phyloP scores from a whole-genome alignment of 805 yeast species.

The Saccharomycopsis fibuligera region DNA sequence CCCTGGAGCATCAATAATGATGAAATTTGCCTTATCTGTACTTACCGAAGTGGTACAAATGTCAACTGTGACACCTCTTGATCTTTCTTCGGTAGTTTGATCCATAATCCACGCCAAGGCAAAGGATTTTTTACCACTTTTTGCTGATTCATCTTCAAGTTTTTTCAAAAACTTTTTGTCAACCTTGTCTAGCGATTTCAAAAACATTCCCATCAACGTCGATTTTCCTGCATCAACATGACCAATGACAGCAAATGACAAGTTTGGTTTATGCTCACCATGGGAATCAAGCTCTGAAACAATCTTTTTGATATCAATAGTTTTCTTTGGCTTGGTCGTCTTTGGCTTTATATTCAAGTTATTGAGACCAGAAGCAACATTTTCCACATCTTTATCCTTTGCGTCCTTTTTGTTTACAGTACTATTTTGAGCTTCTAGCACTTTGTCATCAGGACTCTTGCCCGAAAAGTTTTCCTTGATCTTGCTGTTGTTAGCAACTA shows the following conservation, averaged over 20 bases:
- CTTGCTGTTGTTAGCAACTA: slow-evolving; percentile 33
- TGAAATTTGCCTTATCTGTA: slow-evolving; percentile 47
- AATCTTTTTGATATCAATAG: slow-evolving; percentile 34
- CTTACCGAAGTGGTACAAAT: slow-evolving; percentile 64
- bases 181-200: slow-evolving; percentile 61
- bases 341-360: slow-evolving; percentile 20
- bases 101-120: slow-evolving; percentile 85
- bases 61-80: slow-evolving; percentile 75
- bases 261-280: slow-evolving; percentile 41
- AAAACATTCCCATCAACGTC: slow-evolving; percentile 67
- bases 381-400: slow-evolving; percentile 16
- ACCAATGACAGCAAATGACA: slow-evolving; percentile 76
- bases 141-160: slow-evolving; percentile 56
- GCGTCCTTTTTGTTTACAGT: slow-evolving; percentile 18
- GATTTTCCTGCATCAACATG: slow-evolving; percentile 86
- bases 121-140: slow-evolving; percentile 69
- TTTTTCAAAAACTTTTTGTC: slow-evolving; percentile 59
- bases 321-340: slow-evolving; percentile 37
- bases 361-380: slow-evolving; percentile 3
- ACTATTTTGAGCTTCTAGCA: slow-evolving; percentile 49
- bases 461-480: slow-evolving; percentile 48
- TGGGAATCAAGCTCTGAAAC: slow-evolving; percentile 29
- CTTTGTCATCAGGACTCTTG: slow-evolving; percentile 81
- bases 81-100: slow-evolving; percentile 69
- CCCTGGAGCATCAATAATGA: slow-evolving; percentile 82